Base-by-base conservation (phyloP, 2,329 filamentous ascomycete genomes). In the Aspergillus neoniger region DNA sequence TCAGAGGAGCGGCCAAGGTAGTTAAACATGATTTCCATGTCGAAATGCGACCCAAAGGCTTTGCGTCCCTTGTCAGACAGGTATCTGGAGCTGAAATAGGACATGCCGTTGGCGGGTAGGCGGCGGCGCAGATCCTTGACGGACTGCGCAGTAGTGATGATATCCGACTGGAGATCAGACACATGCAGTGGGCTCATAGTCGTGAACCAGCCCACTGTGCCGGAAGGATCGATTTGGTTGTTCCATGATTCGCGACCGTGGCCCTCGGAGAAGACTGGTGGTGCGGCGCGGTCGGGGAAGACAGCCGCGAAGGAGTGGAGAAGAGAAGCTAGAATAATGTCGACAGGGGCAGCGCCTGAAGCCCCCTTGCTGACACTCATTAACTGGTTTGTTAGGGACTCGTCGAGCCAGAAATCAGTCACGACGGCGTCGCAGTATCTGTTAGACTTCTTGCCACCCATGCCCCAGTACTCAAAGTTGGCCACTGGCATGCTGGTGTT, bases 221-320 rank as follows among this genome's bases (percentile, higher is more conserved):
- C 52, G 5, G 57, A 61, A 14, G 63, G 4, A 41, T 67, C 65
- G 1, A 63, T 28, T 0, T 25, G 49, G 3, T 38, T 5, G 8
- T 39, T 19, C 59, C 59, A 62, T 0, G 65, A 41, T 25, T 66
- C 64, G 4, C 64, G 60, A 8, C 64, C 64, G 47, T 66, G 64
- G 7, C 56, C 60, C 43, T 66, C 64, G 15, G 41, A 36, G 38
- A 63, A 64, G 28, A 66, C 19, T 32, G 50, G 54, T 3, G 62
- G 64, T 5, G 43, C n/a, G 5, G 47, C 38, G 2, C 60, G 60
- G 15, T 63, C 58, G 1, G 17, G 17, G 48, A 66, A 66, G 8
- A 47, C 53, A 1, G 38, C n/a, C 2, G 15, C 7, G 19, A 61
- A 63, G 1, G 63, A 44, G 25, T 49, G 28, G 5, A 55, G 25